These are phyloP conservation scores for Microbotryum intermedium DNA, from an alignment of 1,284 basidiomycete genomes.

Conservation along the genomic window DNA sequence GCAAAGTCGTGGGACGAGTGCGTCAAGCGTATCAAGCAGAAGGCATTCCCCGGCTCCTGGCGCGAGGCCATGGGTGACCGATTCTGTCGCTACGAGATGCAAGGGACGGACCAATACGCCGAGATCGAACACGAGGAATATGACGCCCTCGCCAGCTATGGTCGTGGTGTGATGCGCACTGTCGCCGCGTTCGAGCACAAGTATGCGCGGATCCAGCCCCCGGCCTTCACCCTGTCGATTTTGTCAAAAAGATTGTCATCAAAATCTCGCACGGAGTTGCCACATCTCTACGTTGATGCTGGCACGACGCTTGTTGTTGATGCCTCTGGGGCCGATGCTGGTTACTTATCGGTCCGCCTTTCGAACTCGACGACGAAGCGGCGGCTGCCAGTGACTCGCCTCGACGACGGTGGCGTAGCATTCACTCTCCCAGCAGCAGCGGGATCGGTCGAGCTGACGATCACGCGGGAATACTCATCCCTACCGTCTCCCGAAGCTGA, in stretches of 20 bases:
- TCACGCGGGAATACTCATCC: not conserved
- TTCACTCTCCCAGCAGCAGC: not conserved
- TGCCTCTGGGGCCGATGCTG: not conserved
- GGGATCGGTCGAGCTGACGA: not conserved
- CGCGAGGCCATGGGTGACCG: not conserved
- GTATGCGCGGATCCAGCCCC: not conserved
- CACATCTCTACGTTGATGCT: not conserved
- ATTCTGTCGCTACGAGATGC: not conserved
- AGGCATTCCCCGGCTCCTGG: not conserved
- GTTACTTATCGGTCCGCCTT: not conserved
- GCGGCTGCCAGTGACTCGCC: not conserved
- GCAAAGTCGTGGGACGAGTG: conserved; percentile 1
- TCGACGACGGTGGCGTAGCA: not conserved
- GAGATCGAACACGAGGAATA: not conserved
- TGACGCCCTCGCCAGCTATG: not conserved
- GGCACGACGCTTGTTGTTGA: conserved; percentile 7
- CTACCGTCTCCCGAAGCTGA: not conserved
- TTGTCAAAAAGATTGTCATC: not conserved
- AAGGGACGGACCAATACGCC: too few species aligned
- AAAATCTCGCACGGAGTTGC: too few species aligned
- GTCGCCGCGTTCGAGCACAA: not conserved
- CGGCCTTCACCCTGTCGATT: not conserved
- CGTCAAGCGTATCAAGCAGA: conserved; percentile 3
- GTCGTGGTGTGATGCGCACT: not conserved
- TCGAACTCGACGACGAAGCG: not conserved